Percentiles rank a stretch among this genome's conserved stretches.
Evolutionary conservation across 148 eudicot genomes (phyloP).

Genomic region (Nyssa sinensis): DNA sequence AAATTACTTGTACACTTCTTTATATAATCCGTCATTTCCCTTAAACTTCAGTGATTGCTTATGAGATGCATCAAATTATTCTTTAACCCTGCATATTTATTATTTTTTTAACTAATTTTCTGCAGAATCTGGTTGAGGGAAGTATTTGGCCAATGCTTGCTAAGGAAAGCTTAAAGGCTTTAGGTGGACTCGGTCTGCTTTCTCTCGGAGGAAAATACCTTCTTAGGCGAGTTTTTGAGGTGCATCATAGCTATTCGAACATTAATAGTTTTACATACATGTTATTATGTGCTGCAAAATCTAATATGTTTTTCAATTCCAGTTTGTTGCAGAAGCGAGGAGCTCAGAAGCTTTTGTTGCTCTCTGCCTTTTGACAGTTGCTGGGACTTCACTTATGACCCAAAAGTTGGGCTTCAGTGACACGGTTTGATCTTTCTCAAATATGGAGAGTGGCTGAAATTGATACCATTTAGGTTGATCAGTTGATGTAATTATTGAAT

Average conservation of each 20-base stretch:
- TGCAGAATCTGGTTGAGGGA: slow-evolving; percentile 71
- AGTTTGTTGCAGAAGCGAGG: slow-evolving; percentile 98
- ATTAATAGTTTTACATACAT: slow-evolving; percentile 1
- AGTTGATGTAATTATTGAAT: background rate
- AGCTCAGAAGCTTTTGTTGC: slow-evolving; percentile 99
- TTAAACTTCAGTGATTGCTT: background rate
- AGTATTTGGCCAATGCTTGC: slow-evolving; percentile 89
- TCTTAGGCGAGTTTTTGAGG: slow-evolving; percentile 92
- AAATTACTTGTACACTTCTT: background rate
- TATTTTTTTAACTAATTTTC: slow-evolving; percentile 13
- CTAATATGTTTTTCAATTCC: slow-evolving; percentile 30
- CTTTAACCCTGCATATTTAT: background rate
- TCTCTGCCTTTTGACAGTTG: slow-evolving; percentile 91
- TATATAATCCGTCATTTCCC: background rate
- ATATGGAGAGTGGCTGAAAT: slow-evolving; percentile 2
- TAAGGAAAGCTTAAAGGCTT: slow-evolving; percentile 82
- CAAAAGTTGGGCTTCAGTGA: slow-evolving; percentile 99
- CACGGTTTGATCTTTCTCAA: slow-evolving; percentile 56
- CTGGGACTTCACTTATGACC: slow-evolving; percentile 92
- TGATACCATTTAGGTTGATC: background rate
- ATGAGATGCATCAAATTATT: background rate
- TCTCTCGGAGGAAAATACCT: slow-evolving; percentile 86
- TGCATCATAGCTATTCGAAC: slow-evolving; percentile 21
- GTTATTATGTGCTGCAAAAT: slow-evolving; percentile 17
- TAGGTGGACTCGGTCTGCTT: slow-evolving; percentile 82